These are phyloP conservation scores for Yamadazyma songkhlaensis DNA, from an alignment of 1,139 yeast species.

Conservation along the genomic window DNA sequence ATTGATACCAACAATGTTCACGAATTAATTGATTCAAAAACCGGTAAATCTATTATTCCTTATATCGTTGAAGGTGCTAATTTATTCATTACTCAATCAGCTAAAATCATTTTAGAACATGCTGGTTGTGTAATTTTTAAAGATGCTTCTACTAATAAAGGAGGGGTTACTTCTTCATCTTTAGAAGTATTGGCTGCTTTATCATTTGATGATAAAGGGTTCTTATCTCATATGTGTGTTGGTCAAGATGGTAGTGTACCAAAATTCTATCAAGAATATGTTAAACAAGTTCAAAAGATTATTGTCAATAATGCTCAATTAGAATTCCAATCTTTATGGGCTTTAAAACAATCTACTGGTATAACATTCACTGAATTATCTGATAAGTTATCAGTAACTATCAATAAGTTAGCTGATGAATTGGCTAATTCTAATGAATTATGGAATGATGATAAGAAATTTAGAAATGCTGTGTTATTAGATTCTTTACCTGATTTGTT, in stretches of 20 bases:
- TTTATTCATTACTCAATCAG: constrained; percentile 90
- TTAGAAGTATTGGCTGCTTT: constrained; percentile 93
- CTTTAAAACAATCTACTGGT: constrained; percentile 64
- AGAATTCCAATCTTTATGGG: constrained; percentile 89
- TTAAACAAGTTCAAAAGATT: constrained; percentile 73
- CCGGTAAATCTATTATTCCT: constrained; percentile 77
- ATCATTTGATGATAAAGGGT: constrained; percentile 83
- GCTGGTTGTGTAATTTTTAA: constrained; percentile 88
- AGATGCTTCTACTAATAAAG: constrained; percentile 97
- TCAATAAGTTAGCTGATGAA: constrained; percentile 88
- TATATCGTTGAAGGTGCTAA: constrained; percentile 98
- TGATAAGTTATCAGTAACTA: constrained; percentile 80
- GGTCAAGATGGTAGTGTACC: constrained; percentile 57
- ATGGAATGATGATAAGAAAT: constrained; percentile 76
- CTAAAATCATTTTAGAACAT: constrained; percentile 78
- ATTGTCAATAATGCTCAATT: constrained; percentile 74
- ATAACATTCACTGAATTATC: constrained; percentile 75
- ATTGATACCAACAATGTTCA: constrained; percentile 84
- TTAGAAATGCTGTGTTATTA: constrained; percentile 73
- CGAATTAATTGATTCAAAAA: constrained; percentile 65
- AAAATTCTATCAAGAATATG: constrained; percentile 76
- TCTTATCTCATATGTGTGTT: constrained; percentile 74
- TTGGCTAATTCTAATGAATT: constrained; percentile 76
- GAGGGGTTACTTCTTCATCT: constrained; percentile 97
- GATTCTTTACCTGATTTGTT: constrained; percentile 80